Base-by-base conservation (phyloP, 2,329 filamentous ascomycete species). In the Macrophomina phaseolina region DNA sequence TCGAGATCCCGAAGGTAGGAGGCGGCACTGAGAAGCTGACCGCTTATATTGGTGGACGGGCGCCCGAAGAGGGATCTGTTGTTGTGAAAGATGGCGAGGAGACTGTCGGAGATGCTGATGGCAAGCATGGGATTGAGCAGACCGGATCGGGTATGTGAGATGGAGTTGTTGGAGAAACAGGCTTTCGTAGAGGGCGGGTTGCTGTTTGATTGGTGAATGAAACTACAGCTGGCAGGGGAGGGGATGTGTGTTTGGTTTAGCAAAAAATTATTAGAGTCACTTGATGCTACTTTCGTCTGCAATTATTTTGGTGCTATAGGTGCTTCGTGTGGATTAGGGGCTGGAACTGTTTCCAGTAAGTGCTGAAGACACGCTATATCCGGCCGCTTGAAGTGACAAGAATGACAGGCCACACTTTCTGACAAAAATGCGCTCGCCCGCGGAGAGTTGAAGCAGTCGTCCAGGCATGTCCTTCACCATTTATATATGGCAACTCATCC, bases 21-120 rank as follows among this genome's bases (percentile, higher is more conserved):
- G 74, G 71, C 6, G 71, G 72, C 28, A 64, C 70, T 32, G 72
- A 75, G 52, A 73, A 71, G 34, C 63, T 73, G 55, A 77, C 73
- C 45, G 68, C 72, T 28, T 73, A 69, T 67, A 67, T 75, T 1
- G 76, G 73, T 28, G 76, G 71, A 9, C 70, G 69, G 30, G 76
- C 74, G 8, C 68, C 67, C 3, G 71, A 75, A 34, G 73, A 76
- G 55, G 76, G 77, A 5, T 74, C 72, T 61, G 75, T 77, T 14
- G 71, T 77, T 5, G 71, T 77, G 23, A 72, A 72, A 64, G 72
- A 76, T 23, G 73, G 69, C 28, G 68, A 52, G 12, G 68, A 65
- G 52, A 60, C 64, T 46, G 52, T 56, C 18, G 51, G 38, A 11
- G 36, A 64, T 52, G 56, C 14, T 8, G 46, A 61, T 45, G 55